Evolutionary conservation across 176 grass and related monocot species (phyloP), one percentile per base, ranked within the genome.

Genomic region (Oryza australiensis): DNA sequence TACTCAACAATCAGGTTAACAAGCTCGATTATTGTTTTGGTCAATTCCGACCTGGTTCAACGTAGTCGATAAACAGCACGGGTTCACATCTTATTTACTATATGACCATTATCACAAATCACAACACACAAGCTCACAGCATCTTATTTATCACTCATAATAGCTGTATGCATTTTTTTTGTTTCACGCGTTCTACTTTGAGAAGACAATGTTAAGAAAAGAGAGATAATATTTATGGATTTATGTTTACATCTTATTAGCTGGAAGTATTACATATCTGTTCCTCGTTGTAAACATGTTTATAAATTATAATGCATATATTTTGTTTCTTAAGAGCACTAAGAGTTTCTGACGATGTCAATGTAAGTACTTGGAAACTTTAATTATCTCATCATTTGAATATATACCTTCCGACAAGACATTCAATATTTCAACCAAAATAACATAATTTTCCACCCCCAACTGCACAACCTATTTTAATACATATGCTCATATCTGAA

Each of bases 201-300:
- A 57, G 7, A n/a, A 60, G 75, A 84, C 37, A 88, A 80, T 43
- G 37, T 67, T 73, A 88, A 88, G 7, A 43, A 87, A 83, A 71
- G 3, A 13, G 5, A 51, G 22, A 74, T 38, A 62, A 5, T 1
- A 27, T 22, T 87, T 18, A 22, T 45, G 62, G 1, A 13, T 65
- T 43, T 35, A 73, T 73, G 73, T 68, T 80, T 73, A 34, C 5
- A 27, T 60, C 37, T 67, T 43, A 73, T 73, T 46, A 84, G 75
- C 62, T 74, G 62, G 60, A 60, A 38, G 5, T 22, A 34, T 33
- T 42, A 48, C 11, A 59, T 5, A 59, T 5, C 7, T 46, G 8
- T 70, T 22, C 9, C 35, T 27, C 67, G 13, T 48, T 62, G 4
- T 79, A 46, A 66, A 23, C 62, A 78, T 28, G 62, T 84, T 83